Conservation (phyloP, 164 flowering plant species). For the Nymphaea thermarum region DNA sequence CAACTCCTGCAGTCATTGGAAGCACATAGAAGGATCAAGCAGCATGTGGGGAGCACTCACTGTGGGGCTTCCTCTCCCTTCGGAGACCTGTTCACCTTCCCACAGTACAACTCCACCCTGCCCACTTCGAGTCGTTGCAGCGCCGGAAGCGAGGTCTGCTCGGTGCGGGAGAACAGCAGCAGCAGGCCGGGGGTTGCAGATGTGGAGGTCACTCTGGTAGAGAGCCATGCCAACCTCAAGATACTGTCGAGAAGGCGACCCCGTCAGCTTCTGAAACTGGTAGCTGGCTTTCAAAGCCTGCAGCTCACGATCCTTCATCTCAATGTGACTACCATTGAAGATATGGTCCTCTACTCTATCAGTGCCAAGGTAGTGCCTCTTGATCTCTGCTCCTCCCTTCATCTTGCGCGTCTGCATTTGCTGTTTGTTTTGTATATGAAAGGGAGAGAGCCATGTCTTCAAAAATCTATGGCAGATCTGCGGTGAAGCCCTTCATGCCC, state of each 20-base stretch:
- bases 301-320: conserved; percentile 63
- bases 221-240: conserved; percentile 76
- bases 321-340: conserved; percentile 54
- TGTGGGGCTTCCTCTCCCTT: conserved; percentile 44
- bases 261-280: conserved; percentile 59
- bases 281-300: conserved; percentile 44
- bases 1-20: conserved; percentile 60
- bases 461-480: too few relatives aligned
- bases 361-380: conserved; percentile 52
- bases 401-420: background rate
- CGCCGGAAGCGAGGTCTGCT: conserved; percentile 1
- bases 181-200: conserved; percentile 32
- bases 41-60: background rate
- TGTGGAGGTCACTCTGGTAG: conserved; percentile 86
- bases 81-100: conserved; percentile 32
- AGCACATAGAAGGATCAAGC: conserved; percentile 20
- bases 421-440: background rate
- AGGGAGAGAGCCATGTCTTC: too few relatives aligned
- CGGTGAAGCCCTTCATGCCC: too few relatives aligned
- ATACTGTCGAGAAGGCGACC: conserved; percentile 46
- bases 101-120: conserved; percentile 32
- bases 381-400: background rate
- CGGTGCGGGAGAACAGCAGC: background rate
- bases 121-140: conserved; percentile 5
- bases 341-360: conserved; percentile 56